Conservation (phyloP, 1,139 yeast species). For the Candida mesenterica region DNA sequence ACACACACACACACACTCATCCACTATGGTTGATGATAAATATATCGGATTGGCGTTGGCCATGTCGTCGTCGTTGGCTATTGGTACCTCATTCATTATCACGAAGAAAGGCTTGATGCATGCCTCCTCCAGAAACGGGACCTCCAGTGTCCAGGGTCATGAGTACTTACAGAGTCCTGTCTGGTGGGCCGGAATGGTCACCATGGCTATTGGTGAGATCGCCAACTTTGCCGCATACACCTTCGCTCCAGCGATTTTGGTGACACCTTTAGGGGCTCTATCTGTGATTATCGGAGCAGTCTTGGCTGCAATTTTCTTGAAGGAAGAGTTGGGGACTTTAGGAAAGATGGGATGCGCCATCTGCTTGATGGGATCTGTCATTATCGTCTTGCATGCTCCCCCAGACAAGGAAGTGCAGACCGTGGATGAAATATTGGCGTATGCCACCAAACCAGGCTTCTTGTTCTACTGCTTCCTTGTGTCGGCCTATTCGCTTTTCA, state of each 20-base stretch:
- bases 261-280: conserved; percentile 88
- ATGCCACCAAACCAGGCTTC: conserved; percentile 81
- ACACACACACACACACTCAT: too few relatives aligned
- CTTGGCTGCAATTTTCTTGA: conserved; percentile 77
- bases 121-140: conserved; percentile 64
- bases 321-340: conserved; percentile 82
- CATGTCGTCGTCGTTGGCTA: conserved; percentile 82
- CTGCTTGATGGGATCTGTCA: conserved; percentile 85
- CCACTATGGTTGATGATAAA: conserved; percentile 62
- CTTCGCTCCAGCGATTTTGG: conserved; percentile 90
- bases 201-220: conserved; percentile 90
- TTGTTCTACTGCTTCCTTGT: conserved; percentile 65
- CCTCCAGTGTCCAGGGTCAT: conserved; percentile 62
- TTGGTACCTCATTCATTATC: conserved; percentile 85
- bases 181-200: conserved; percentile 93
- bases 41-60: conserved; percentile 90
- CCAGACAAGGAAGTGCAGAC: conserved; percentile 87
- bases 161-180: conserved; percentile 80
- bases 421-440: conserved; percentile 80
- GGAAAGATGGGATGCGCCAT: conserved; percentile 97
- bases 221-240: conserved; percentile 96
- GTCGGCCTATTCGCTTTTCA: conserved; percentile 63
- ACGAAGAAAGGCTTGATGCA: conserved; percentile 85
- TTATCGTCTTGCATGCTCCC: conserved; percentile 89
- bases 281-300: conserved; percentile 91